A percentile compares a stretch with the other conserved stretches of the same genome.
phyloP scores from a whole-genome alignment of 2,329 filamentous ascomycete genomes.

The Sporothrix protearum region DNA sequence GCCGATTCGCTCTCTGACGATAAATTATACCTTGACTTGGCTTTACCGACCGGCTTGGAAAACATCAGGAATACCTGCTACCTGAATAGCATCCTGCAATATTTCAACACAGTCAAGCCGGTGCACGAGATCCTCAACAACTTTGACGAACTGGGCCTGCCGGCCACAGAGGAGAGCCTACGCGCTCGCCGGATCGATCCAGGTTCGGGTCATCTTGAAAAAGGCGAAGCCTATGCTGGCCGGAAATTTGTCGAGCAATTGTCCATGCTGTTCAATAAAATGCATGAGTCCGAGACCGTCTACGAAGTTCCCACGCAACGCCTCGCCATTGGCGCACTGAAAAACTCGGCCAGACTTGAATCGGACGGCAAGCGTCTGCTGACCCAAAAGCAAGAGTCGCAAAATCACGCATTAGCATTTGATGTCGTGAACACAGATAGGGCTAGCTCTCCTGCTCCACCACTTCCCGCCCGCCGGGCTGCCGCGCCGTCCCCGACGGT shows the following conservation, averaged over 20 bases:
- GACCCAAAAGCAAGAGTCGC: not conserved
- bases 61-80: slow-evolving; percentile 99
- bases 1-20: not conserved
- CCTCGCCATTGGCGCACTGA: slow-evolving; percentile 74
- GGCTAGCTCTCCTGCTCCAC: slow-evolving; percentile 37
- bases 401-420: slow-evolving; percentile 20
- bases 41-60: slow-evolving; percentile 77
- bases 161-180: slow-evolving; percentile 61
- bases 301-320: slow-evolving; percentile 70
- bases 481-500: slow-evolving; percentile 34
- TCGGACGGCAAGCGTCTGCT: slow-evolving; percentile 26
- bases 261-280: slow-evolving; percentile 63
- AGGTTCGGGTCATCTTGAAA: slow-evolving; percentile 34
- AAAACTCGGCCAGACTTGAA: slow-evolving; percentile 34
- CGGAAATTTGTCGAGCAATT: slow-evolving; percentile 77
- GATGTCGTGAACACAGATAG: not conserved
- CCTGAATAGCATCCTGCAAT: slow-evolving; percentile 92
- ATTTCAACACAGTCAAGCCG: slow-evolving; percentile 83
- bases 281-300: slow-evolving; percentile 60
- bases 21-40: slow-evolving; percentile 36
- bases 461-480: slow-evolving; percentile 49
- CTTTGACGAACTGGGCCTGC: slow-evolving; percentile 67
- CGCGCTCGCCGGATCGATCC: slow-evolving; percentile 46
- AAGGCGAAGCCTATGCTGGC: slow-evolving; percentile 39
- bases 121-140: slow-evolving; percentile 76